phyloP scores from a whole-genome alignment of 805 yeast genomes.

The Ogataea populi-albae region DNA sequence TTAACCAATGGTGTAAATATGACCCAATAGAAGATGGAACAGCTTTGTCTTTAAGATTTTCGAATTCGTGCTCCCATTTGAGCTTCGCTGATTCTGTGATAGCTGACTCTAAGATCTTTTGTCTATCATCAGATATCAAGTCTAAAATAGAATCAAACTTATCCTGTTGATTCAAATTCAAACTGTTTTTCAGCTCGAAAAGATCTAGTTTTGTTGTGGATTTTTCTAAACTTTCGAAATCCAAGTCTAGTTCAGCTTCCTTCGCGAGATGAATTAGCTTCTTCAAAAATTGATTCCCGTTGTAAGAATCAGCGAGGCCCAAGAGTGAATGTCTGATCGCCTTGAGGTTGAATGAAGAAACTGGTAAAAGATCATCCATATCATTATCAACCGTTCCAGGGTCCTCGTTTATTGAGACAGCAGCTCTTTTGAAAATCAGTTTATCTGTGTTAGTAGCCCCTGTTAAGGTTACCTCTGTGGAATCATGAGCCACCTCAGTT shows the following conservation, averaged over 20 bases:
- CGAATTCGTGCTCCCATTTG: constrained; percentile 84
- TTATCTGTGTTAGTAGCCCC: neutral
- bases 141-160: constrained; percentile 68
- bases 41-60: constrained; percentile 38
- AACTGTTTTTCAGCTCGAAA: constrained; percentile 57
- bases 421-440: neutral
- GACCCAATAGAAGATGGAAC: constrained; percentile 63
- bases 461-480: neutral
- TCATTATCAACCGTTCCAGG: constrained; percentile 50
- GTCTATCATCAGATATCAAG: constrained; percentile 70
- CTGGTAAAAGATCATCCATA: constrained; percentile 54
- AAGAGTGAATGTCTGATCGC: constrained; percentile 72
- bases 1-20: constrained; percentile 82
- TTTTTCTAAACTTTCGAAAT: constrained; percentile 12
- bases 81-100: constrained; percentile 84
- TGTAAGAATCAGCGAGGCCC: constrained; percentile 38
- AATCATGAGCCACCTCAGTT: neutral
- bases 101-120: constrained; percentile 67
- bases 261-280: constrained; percentile 20
- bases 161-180: constrained; percentile 46
- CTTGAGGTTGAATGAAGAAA: constrained; percentile 73
- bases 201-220: constrained; percentile 41
- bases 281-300: constrained; percentile 24
- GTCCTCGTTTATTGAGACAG: constrained; percentile 15
- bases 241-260: constrained; percentile 22